phyloP scores from a whole-genome alignment of 208 protist genomes.

The Crithidia expoeki region DNA sequence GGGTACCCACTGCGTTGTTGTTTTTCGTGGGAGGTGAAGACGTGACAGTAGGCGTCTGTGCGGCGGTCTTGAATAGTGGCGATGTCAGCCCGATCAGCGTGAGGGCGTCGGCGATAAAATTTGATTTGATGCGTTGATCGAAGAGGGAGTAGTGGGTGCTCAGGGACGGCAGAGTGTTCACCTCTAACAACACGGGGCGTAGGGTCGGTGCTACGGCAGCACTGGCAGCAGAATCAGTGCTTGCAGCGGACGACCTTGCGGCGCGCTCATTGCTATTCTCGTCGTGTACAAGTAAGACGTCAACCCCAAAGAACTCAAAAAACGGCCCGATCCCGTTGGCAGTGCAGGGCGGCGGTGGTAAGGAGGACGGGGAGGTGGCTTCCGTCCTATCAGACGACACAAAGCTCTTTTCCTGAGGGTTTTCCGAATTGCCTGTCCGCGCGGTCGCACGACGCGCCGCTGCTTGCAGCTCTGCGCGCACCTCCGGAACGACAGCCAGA shows the following conservation, averaged over 20 bases:
- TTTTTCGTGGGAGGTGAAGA: too few species aligned
- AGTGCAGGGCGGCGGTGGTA: conserved; percentile 19
- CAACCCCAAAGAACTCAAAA: conserved; percentile 89
- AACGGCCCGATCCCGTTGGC: conserved; percentile 44
- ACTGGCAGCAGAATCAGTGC: not conserved
- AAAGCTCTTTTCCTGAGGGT: not conserved
- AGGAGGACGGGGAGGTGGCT: not conserved
- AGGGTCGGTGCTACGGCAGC: too few species aligned
- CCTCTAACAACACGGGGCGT: conserved; percentile 75
- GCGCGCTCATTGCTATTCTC: not conserved
- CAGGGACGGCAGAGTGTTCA: conserved; percentile 90
- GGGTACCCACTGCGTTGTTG: not conserved
- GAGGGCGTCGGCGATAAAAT: conserved; percentile 78
- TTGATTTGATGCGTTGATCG: conserved; percentile 84
- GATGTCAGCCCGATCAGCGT: conserved; percentile 80
- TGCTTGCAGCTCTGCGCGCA: conserved; percentile 43
- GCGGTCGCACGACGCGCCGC: conserved; percentile 1
- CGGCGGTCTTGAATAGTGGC: conserved; percentile 4
- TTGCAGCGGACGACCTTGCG: not conserved
- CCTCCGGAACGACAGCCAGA: conserved; percentile 61
- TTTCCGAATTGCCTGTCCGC: too few species aligned
- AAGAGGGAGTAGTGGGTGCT: conserved; percentile 80
- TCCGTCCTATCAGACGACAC: not conserved
- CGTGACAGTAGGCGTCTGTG: not conserved
- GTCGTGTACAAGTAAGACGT: conserved; percentile 65